Evolutionary conservation across 2,329 filamentous ascomycete genomes (phyloP).

Genomic region (Fusarium phyllophilum): DNA sequence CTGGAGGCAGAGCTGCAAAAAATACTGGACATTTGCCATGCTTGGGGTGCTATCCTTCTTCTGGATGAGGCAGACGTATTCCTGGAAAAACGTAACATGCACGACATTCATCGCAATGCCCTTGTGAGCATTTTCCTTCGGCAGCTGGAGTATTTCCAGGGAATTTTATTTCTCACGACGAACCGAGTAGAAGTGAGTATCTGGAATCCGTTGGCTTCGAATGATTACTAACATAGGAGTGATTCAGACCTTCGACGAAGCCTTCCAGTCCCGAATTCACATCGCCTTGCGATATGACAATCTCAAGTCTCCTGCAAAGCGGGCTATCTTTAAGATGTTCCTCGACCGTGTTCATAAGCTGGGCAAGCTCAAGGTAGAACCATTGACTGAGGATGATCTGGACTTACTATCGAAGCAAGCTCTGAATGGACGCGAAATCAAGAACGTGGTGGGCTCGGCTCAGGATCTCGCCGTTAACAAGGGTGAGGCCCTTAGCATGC

Average conservation of each 20-base stretch:
- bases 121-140: slow-evolving; percentile 89
- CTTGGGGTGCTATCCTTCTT: slow-evolving; percentile 86
- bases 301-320: slow-evolving; percentile 76
- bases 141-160: slow-evolving; percentile 90
- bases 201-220: background rate
- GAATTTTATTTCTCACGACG: slow-evolving; percentile 89
- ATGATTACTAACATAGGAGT: slow-evolving; percentile 4
- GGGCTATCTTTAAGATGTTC: slow-evolving; percentile 86
- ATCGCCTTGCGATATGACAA: slow-evolving; percentile 84
- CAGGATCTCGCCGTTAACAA: slow-evolving; percentile 85
- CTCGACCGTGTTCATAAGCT: slow-evolving; percentile 75
- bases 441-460: slow-evolving; percentile 85
- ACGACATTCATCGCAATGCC: slow-evolving; percentile 86
- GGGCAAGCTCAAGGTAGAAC: slow-evolving; percentile 68
- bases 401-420: slow-evolving; percentile 73
- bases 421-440: slow-evolving; percentile 76
- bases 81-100: slow-evolving; percentile 82
- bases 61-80: slow-evolving; percentile 89
- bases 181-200: slow-evolving; percentile 76
- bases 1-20: slow-evolving; percentile 83
- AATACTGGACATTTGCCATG: slow-evolving; percentile 86
- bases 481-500: slow-evolving; percentile 76
- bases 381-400: slow-evolving; percentile 74
- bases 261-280: slow-evolving; percentile 89
- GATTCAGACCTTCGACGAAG: slow-evolving; percentile 81